Conservation (phyloP, 1,284 basidiomycete species). For the Cutaneotrichosporon sp. region DNA sequence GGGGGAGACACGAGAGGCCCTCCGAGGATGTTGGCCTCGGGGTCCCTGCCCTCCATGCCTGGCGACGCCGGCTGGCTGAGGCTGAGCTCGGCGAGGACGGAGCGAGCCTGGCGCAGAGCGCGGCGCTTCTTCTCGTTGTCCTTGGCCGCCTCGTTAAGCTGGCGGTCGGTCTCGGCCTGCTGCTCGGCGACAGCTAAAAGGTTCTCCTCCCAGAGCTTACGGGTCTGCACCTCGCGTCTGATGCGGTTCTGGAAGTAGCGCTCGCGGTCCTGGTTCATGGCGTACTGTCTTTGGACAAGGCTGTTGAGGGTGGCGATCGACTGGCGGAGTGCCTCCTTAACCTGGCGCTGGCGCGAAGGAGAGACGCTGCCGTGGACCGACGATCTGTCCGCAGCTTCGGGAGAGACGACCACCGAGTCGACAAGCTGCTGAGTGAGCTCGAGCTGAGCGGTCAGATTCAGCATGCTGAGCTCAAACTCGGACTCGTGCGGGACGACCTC, state of each 20-base stretch:
- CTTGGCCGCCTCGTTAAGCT: conserved; percentile 60
- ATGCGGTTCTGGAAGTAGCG: conserved; percentile 70
- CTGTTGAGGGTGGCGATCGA: conserved; percentile 63
- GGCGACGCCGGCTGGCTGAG: conserved; percentile 30
- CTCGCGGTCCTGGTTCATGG: conserved; percentile 79
- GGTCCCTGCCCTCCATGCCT: neutral
- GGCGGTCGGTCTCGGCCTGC: conserved; percentile 80
- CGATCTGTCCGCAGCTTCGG: conserved; percentile 30
- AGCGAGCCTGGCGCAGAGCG: conserved; percentile 69
- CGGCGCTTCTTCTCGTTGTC: conserved; percentile 55
- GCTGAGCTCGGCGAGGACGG: conserved; percentile 59
- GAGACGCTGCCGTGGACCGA: conserved; percentile 39
- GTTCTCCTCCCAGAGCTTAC: conserved; percentile 89
- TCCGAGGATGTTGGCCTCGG: neutral
- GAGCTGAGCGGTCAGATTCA: conserved; percentile 75
- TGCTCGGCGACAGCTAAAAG: conserved; percentile 81
- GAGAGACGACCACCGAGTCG: conserved; percentile 57
- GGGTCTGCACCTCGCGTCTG: conserved; percentile 69
- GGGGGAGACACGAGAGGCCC: neutral
- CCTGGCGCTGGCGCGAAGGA: conserved; percentile 54
- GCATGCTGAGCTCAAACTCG: conserved; percentile 72
- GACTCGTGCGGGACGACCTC: conserved; percentile 65
- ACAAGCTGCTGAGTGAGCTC: conserved; percentile 74
- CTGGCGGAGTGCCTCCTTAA: conserved; percentile 64
- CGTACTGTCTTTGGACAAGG: conserved; percentile 68